Evolutionary conservation across 768 basidiomycete genomes (phyloP), one percentile per base, ranked within the genome.

Genomic region (Suillus alpinus): DNA sequence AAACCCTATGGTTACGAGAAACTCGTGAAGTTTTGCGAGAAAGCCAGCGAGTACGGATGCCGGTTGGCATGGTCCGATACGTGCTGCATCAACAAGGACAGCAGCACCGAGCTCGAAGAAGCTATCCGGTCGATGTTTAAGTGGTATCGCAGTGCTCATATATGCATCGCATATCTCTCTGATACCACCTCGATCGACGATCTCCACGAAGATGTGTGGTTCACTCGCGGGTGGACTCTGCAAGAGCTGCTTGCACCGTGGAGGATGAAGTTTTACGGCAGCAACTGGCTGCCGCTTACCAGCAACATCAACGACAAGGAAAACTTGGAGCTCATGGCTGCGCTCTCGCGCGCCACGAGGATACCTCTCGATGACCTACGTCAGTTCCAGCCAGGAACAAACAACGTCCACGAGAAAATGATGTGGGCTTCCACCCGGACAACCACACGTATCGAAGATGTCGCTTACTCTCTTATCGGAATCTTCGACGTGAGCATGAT

Each of bases 81-180:
- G 16, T 73, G 69, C 12, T 74, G 73, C 31, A 74, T 74, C 49
- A 71, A 74, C 55, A 75, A 74, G 7, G 67, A 72, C 8, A 74
- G 73, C 56, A 74, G 74, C 47, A 66, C 74, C 1, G 73, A 74
- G 41, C 73, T 74, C 2, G 70, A 75, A 56, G 71, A 74, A 56
- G 72, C 71, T 1, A 72, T 74, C 36, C 69, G 68, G n/a, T 72
- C 72, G 34, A 74, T 72, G 72, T 72, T 72, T 60, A 72, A 70
- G 60, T 72, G 71, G 71, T 72, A 72, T 49, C 71, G 68, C 12
- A 67, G 68, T 9, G 51, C 70, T 10, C 59, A 70, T 39, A 59
- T 70, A 13, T 73, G 72, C 67, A 72, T 72, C 50, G 70, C 72
- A n/a, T 72, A 72, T 63, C 37, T 72, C 60, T 63, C 71, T 2